Conservation (phyloP, 2,329 filamentous ascomycete genomes). For the Coleophoma eucalyptorum region DNA sequence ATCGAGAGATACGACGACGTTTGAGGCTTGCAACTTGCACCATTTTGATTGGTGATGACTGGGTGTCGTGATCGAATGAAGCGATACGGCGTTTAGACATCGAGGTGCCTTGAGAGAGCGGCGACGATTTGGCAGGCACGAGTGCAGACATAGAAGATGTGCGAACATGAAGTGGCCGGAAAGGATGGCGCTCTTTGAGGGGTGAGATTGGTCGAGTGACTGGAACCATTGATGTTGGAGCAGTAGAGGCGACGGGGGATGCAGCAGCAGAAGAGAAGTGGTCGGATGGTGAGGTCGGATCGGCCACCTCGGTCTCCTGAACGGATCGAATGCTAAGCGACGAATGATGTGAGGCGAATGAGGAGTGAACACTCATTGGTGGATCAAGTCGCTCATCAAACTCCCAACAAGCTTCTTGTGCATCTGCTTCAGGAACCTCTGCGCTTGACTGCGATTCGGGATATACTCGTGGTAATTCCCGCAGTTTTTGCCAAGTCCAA, state of each 20-base stretch:
- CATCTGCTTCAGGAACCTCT: constrained; percentile 55
- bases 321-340: constrained; percentile 38
- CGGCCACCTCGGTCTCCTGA: constrained; percentile 28
- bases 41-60: constrained; percentile 13
- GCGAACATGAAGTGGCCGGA: constrained; percentile 45
- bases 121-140: constrained; percentile 33
- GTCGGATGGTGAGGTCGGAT: constrained; percentile 23
- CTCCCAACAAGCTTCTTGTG: constrained; percentile 62
- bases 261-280: constrained; percentile 24
- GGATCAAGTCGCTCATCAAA: constrained; percentile 63
- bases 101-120: constrained; percentile 23
- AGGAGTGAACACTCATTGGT: constrained; percentile 40
- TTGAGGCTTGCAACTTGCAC: constrained; percentile 14
- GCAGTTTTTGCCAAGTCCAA: constrained; percentile 71
- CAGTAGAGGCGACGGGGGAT: constrained; percentile 19
- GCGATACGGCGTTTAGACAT: constrained; percentile 39
- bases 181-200: constrained; percentile 26
- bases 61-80: constrained; percentile 33
- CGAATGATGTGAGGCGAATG: constrained; percentile 35
- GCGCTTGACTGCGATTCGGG: constrained; percentile 38
- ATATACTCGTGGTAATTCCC: constrained; percentile 56
- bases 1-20: constrained; percentile 42
- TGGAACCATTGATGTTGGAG: constrained; percentile 17
- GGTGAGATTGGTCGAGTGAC: constrained; percentile 12
- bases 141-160: constrained; percentile 48